Conservation (phyloP, 257 asterid species). For the Solanum arcanum region DNA sequence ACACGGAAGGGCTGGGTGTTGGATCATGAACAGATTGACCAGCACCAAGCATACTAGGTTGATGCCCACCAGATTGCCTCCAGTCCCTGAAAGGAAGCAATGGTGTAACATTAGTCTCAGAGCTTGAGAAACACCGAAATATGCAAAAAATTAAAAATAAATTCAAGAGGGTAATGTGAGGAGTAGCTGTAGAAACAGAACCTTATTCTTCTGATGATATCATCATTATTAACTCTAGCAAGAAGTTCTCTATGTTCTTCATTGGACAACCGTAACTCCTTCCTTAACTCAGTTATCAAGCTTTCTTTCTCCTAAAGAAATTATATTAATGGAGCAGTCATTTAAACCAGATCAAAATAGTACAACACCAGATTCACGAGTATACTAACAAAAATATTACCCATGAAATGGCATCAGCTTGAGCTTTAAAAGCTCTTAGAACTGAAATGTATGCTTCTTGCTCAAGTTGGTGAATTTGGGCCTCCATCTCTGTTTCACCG, state of each 20-base stretch:
- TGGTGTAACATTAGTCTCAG: background rate
- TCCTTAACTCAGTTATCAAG: constrained; percentile 83
- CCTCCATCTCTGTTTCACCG: constrained; percentile 64
- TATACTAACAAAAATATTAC: constrained; percentile 24
- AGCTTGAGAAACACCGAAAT: background rate
- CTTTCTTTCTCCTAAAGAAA: constrained; percentile 84
- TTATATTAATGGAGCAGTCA: constrained; percentile 15
- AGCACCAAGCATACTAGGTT: constrained; percentile 28
- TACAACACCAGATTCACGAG: constrained; percentile 11
- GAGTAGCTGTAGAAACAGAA: constrained; percentile 14
- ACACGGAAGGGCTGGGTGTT: constrained; percentile 53
- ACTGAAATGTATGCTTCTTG: constrained; percentile 88
- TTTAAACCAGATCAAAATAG: constrained; percentile 17
- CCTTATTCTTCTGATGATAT: constrained; percentile 74
- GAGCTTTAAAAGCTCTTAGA: constrained; percentile 92
- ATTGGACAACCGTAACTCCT: constrained; percentile 79
- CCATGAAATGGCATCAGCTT: constrained; percentile 90
- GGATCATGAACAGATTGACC: constrained; percentile 44
- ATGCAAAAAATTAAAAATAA: background rate
- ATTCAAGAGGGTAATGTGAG: constrained; percentile 1
- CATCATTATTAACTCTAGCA: constrained; percentile 69
- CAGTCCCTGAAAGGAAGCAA: constrained; percentile 35
- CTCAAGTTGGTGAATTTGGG: constrained; percentile 84
- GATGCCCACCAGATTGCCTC: constrained; percentile 40
- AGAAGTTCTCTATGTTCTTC: constrained; percentile 90